Percentiles rank a stretch among this genome's conserved stretches.
Conservation (phyloP, 129 eudicot genomes). For the Lactuca sativa region DNA sequence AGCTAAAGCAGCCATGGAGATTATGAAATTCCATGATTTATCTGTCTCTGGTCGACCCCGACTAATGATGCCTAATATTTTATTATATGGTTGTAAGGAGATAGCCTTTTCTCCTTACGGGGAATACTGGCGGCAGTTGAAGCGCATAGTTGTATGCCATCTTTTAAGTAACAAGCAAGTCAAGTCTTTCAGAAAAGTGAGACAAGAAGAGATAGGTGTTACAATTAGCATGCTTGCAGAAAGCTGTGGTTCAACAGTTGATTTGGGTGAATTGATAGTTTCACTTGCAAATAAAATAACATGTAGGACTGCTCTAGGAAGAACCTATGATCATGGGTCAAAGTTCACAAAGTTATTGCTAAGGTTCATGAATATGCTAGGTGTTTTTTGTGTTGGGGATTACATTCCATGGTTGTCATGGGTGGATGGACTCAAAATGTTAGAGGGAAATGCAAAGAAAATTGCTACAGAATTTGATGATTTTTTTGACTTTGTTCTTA, state of each 20-base stretch:
- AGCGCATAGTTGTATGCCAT: slow-evolving; percentile 14
- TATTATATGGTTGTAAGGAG: slow-evolving; percentile 21
- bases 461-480: slow-evolving; percentile 20
- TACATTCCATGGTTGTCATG: slow-evolving; percentile 23
- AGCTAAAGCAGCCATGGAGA: neutral
- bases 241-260: slow-evolving; percentile 11
- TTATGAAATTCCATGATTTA: slow-evolving; percentile 15
- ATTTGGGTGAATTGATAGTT: slow-evolving; percentile 8
- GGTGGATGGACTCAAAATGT: slow-evolving; percentile 23
- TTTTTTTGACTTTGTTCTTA: slow-evolving; percentile 27
- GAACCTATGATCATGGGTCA: neutral
- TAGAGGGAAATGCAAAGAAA: slow-evolving; percentile 2
- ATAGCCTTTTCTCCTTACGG: neutral
- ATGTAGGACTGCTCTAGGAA: slow-evolving; percentile 26
- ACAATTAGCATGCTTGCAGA: slow-evolving; percentile 12
- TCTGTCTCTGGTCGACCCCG: neutral
- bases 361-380: neutral
- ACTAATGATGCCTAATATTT: neutral
- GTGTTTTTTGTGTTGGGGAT: neutral
- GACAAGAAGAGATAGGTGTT: neutral
- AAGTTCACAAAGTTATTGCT: neutral
- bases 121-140: slow-evolving; percentile 32
- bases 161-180: slow-evolving; percentile 27
- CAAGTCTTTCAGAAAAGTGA: neutral
- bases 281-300: slow-evolving; percentile 7